These are phyloP conservation scores for Maudiozyma pseudohumilis DNA, from an alignment of 805 yeast species.

Conservation along the genomic window DNA sequence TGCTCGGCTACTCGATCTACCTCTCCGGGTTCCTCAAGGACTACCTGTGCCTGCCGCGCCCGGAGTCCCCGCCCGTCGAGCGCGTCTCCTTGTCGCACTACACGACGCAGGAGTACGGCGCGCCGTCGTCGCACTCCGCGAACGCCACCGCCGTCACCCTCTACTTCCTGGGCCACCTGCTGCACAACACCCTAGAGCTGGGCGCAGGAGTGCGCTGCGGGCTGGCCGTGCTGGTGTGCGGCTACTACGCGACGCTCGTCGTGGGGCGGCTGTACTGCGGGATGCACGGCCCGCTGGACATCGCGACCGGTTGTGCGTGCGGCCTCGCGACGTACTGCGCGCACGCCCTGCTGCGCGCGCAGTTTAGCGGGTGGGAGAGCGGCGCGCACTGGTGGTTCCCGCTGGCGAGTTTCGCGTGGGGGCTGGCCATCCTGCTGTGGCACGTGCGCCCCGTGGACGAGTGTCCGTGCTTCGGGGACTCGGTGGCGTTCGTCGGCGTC, in stretches of 20 bases:
- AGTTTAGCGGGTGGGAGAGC: slow-evolving; percentile 32
- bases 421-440: slow-evolving; percentile 45
- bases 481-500: slow-evolving; percentile 89
- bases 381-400: slow-evolving; percentile 28
- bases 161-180: slow-evolving; percentile 30
- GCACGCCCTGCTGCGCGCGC: slow-evolving; percentile 34
- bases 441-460: slow-evolving; percentile 88
- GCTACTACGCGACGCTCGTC: slow-evolving; percentile 58
- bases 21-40: slow-evolving; percentile 74
- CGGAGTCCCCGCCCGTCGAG: slow-evolving; percentile 82
- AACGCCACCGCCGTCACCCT: slow-evolving; percentile 81
- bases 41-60: slow-evolving; percentile 83
- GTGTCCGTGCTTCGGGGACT: slow-evolving; percentile 95
- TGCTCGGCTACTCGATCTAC: slow-evolving; percentile 45
- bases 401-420: slow-evolving; percentile 31
- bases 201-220: slow-evolving; percentile 1
- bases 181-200: slow-evolving; percentile 1
- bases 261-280: slow-evolving; percentile 89
- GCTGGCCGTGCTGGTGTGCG: slow-evolving; percentile 13
- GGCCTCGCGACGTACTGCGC: slow-evolving; percentile 47
- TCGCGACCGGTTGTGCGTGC: slow-evolving; percentile 50
- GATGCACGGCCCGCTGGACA: slow-evolving; percentile 90
- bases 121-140: slow-evolving; percentile 88
- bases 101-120: slow-evolving; percentile 90
- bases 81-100: slow-evolving; percentile 82